phyloP scores from a whole-genome alignment of 2,329 filamentous ascomycete genomes.

The Clarireedia homoeocarpa region DNA sequence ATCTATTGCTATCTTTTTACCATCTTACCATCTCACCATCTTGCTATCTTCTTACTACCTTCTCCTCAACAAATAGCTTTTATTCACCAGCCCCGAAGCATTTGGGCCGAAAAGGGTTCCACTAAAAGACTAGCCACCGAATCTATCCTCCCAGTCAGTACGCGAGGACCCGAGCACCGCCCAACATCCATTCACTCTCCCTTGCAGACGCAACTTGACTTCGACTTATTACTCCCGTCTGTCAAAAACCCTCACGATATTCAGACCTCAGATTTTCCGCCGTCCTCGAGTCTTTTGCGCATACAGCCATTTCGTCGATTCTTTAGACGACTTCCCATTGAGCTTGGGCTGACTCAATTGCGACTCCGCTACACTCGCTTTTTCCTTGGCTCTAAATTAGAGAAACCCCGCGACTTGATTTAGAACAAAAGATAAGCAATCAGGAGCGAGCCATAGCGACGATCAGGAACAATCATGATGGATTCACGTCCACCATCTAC shows the following conservation, averaged over 20 bases:
- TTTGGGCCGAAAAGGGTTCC: neutral
- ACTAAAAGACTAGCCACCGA: neutral
- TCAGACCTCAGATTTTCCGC: neutral
- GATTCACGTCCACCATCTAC: conserved; percentile 9
- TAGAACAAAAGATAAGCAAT: conserved; percentile 3
- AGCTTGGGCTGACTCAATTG: conserved; percentile 1
- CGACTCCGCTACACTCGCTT: conserved; percentile 5
- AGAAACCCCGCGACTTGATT: neutral
- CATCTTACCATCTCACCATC: no score
- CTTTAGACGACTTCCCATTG: neutral
- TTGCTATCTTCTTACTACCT: no score
- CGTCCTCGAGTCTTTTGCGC: neutral
- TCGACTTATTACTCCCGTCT: neutral
- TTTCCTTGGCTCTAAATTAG: conserved; percentile 3
- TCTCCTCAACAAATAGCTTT: no score
- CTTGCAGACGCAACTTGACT: neutral
- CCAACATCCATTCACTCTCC: neutral
- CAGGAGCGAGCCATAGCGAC: neutral
- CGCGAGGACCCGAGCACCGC: neutral
- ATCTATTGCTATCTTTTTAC: no score
- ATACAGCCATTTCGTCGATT: neutral
- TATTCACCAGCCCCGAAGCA: no score
- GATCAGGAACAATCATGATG: conserved; percentile 1
- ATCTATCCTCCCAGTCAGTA: neutral
- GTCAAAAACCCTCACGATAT: neutral